Evolutionary conservation across 73 alveolate genomes (phyloP), one percentile per base, ranked within the genome.

Genomic region (Paramecium octaurelia): DNA sequence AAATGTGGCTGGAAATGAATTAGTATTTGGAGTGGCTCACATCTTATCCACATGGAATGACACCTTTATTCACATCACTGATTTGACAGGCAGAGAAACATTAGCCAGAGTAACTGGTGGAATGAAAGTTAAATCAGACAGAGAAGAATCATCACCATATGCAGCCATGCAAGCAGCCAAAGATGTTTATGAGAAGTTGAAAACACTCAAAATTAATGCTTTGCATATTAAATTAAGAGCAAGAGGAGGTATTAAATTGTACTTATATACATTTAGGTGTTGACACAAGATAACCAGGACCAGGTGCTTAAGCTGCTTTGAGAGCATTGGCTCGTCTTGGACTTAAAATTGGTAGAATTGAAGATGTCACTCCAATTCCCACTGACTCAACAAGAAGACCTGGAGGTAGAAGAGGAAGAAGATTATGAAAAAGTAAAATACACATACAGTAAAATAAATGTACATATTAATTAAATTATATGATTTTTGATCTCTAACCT

Each of bases 401-500:
- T 86, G 99, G 99, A 69, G 99, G 99, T 69, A 96, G 99, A 94
- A 98, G 99, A 95, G 99, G 99, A 43, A 98, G 99, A 93, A 98
- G 99, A 95, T 95, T 98, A 94, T 98, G 96, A 96, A 34, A 31
- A 73, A 73, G 87, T 73, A 73, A 36, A 27, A 73, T 68, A 27
- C 50, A 64, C 29, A 21, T 34, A 64, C 24, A 31, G 46, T 64
- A 48, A 48, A 48, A 34, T 34, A 64, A 11, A 27, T 64, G 84
- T 64, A 64, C 84, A 64, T 64, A 64, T 31, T 31, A 29, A 31
- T 64, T 31, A 23, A 31, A 31, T 4, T 31, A 64, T 31, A 64
- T 64, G 14, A 64, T 64, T 4, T 64, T 34, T 64, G 50, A 64
- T 23, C 48, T 64, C 50, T 24, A 64, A 64, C 16, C 84, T 2